Evolutionary conservation across 148 eudicot species (phyloP).

Genomic region (Persicaria tinctoria): DNA sequence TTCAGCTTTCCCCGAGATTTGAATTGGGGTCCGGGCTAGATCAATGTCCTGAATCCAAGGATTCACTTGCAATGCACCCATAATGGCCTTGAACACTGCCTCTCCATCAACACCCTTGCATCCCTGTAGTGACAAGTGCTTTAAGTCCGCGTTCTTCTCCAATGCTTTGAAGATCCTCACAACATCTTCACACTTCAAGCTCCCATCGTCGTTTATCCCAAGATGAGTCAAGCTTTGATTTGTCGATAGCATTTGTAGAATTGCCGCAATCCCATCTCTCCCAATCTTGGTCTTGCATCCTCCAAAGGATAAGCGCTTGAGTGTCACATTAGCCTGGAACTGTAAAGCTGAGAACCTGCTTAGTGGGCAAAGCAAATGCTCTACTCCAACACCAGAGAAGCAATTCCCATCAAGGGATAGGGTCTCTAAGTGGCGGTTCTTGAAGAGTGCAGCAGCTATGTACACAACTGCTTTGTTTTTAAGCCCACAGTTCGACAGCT

Average conservation of each 20-base stretch:
- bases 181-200: slow-evolving; percentile 50
- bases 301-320: slow-evolving; percentile 66
- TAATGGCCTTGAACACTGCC: slow-evolving; percentile 46
- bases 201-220: slow-evolving; percentile 61
- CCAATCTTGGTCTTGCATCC: slow-evolving; percentile 63
- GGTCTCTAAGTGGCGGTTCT: slow-evolving; percentile 49
- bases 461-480: slow-evolving; percentile 79
- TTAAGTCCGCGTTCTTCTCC: slow-evolving; percentile 60
- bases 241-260: slow-evolving; percentile 57
- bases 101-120: slow-evolving; percentile 85
- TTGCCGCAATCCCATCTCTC: slow-evolving; percentile 61
- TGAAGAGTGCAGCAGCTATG: slow-evolving; percentile 77
- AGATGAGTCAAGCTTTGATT: slow-evolving; percentile 55
- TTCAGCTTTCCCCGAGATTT: slow-evolving; percentile 57
- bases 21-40: slow-evolving; percentile 67
- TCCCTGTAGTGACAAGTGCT: slow-evolving; percentile 62
- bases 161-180: slow-evolving; percentile 50
- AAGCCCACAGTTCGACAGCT: slow-evolving; percentile 52
- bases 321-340: slow-evolving; percentile 59
- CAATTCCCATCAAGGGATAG: slow-evolving; percentile 54
- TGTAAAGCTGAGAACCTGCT: slow-evolving; percentile 78
- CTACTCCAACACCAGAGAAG: slow-evolving; percentile 65
- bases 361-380: slow-evolving; percentile 79
- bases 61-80: slow-evolving; percentile 66
- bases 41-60: slow-evolving; percentile 95